phyloP scores from a whole-genome alignment of 768 basidiomycete genomes.

The Boletus subparvulus region DNA sequence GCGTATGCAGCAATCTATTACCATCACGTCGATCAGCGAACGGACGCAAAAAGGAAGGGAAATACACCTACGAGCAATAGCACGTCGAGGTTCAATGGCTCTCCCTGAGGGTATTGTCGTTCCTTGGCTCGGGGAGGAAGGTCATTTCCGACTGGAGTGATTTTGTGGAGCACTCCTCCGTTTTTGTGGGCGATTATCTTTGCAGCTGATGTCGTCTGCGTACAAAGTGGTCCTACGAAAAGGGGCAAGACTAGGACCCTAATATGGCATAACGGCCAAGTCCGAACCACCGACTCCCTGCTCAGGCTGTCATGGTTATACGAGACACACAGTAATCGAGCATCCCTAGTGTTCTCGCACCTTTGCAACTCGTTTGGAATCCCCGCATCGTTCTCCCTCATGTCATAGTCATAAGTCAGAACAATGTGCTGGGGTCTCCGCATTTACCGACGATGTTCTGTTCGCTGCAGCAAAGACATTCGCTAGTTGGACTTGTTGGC shows the following conservation, averaged over 20 bases:
- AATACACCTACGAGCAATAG: conserved; percentile 12
- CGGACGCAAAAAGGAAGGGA: not conserved
- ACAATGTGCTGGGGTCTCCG: not conserved
- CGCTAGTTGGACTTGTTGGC: conserved; percentile 74
- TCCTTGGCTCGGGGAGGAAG: not conserved
- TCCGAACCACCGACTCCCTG: no score
- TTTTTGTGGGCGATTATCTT: not conserved
- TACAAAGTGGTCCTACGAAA: no score
- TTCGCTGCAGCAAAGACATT: conserved; percentile 64
- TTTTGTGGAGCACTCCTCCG: no score
- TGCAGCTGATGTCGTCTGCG: not conserved
- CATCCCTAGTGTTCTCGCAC: conserved; percentile 40
- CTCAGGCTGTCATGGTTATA: not conserved
- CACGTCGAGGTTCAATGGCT: conserved; percentile 18
- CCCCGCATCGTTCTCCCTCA: conserved; percentile 65
- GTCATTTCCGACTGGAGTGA: not conserved
- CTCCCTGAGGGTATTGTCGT: no score
- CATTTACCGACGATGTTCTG: conserved; percentile 8
- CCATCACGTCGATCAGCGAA: not conserved
- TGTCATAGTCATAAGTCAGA: conserved; percentile 4
- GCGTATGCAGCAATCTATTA: conserved; percentile 41
- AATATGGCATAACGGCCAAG: no score
- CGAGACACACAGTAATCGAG: not conserved
- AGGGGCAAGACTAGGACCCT: no score
- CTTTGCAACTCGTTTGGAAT: conserved; percentile 50